Evolutionary conservation across 441 rosid genomes (phyloP), one percentile per base, ranked within the genome.

Genomic region (Gossypium lobatum): DNA sequence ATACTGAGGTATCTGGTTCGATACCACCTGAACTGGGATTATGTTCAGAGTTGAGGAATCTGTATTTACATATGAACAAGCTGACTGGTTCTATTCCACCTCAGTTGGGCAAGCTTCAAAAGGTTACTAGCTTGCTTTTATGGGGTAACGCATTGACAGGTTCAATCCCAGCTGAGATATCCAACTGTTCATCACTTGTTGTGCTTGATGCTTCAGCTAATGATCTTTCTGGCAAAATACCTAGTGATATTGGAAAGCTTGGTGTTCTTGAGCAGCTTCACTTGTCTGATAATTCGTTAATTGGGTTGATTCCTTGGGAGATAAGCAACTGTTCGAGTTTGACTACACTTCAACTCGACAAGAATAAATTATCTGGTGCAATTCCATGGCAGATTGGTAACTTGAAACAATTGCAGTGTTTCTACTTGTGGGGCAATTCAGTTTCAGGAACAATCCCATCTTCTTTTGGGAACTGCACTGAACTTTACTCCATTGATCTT

Each of bases 31-130:
- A 95, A 76, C 90, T 95, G 6, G 96, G 97, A 42, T 73, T 77
- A 16, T 95, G 97, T 73, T 80, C 84, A 0, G 94, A 89, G 86
- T 80, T 95, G 17, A 89, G 93, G 77, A 89, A 95, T 78, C 78
- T 95, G 88, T 91, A 89, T 82, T 78, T 95, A 82, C 94, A 95
- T 81, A 88, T 91, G 96, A 95, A 92, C 72, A 95, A 92, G 87
- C 97, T 92, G 68, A 85, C 89, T 21, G 98, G 97, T 37, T 77
- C 90, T 9, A 88, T 95, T 63, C 97, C 97, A 59, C 78, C 86
- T 71, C 86, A 88, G 64, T 65, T 95, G 61, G 98, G 98, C 57
- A 88, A 83, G 88, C 84, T 95, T 75, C 91, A 88, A 76, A 88
- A 92, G 84, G 90, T 95, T 72, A 92, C 97, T 63, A 92, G 96